Evolutionary conservation across 805 yeast genomes (phyloP), one percentile per base, ranked within the genome.

Genomic region (Brettanomyces naardenensis): DNA sequence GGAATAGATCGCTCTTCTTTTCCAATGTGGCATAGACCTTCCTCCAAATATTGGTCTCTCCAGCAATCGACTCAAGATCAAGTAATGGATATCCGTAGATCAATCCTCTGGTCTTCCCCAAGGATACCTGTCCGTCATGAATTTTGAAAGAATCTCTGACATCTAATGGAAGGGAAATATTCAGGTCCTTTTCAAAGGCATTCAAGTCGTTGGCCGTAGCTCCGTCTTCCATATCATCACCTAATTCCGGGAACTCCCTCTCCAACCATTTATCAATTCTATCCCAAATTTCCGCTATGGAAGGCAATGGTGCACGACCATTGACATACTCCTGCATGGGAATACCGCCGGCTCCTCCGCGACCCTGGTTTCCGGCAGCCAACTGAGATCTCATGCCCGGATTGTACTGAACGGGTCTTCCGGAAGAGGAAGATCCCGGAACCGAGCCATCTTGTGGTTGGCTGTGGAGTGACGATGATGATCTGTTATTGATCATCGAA

Each of bases 111-210:
- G 85, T 78, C 40, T 78, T 74, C 31, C 88, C 94, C 43, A 82
- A 69, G 28, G 71, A 71, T 41, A 80, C 83, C 63, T 92, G 98
- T 37, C 98, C 98, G 53, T 92, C 97, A 47, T 92, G 95, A 29
- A 82, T 62, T 51, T 78, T 73, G 53, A 73, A 74, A 32, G 90
- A 83, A 31, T 88, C 95, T 37, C 83, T 68, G 6, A 92, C 86
- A 39, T 90, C 85, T 2, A 77, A 65, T 1, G 98, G 98, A 32
- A 92, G 68, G 33, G 68, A 65, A 36, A 86, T 65, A 32, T 74
- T 78, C 52, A 88, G 65, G 57, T 90, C 97, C 48, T 74, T 73
- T 62, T 92, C 97, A 22, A 92, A 80, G 48, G 82, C 90, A 44
- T 70, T 68, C 40, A 90, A 67, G 56, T 92, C 98, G 41, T 80